Conservation (phyloP, 1,139 yeast species). For the Geotrichum citri-aurantii region DNA sequence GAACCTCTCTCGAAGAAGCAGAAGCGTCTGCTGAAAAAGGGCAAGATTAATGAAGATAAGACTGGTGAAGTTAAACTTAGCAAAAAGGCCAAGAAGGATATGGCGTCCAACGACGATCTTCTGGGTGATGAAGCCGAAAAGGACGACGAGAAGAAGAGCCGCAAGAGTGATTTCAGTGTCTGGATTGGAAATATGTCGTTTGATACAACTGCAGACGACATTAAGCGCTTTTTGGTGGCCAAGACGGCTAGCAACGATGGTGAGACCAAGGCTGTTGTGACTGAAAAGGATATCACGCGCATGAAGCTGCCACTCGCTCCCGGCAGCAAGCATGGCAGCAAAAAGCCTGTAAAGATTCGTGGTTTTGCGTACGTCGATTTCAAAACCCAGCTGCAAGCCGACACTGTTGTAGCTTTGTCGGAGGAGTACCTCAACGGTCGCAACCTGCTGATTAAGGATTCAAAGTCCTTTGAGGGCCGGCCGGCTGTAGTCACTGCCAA, state of each 20-base stretch:
- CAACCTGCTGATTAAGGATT: slow-evolving; percentile 75
- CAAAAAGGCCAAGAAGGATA: slow-evolving; percentile 20
- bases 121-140: slow-evolving; percentile 15
- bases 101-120: slow-evolving; percentile 21
- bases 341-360: slow-evolving; percentile 34
- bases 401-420: slow-evolving; percentile 59
- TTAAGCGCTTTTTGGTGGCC: slow-evolving; percentile 56
- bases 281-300: slow-evolving; percentile 38
- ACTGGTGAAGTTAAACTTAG: slow-evolving; percentile 23
- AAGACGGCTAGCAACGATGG: slow-evolving; percentile 42
- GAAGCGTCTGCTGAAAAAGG: slow-evolving; percentile 73
- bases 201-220: slow-evolving; percentile 73
- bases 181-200: slow-evolving; percentile 94
- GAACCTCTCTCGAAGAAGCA: slow-evolving; percentile 90
- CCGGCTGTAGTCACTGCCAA: slow-evolving; percentile 50
- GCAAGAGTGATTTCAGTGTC: slow-evolving; percentile 62
- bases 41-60: slow-evolving; percentile 36
- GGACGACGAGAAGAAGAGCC: slow-evolving; percentile 28
- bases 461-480: slow-evolving; percentile 80
- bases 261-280: slow-evolving; percentile 36
- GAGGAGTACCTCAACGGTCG: slow-evolving; percentile 77
- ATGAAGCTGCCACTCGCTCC: slow-evolving; percentile 39
- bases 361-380: slow-evolving; percentile 95
- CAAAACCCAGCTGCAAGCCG: slow-evolving; percentile 54
- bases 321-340: slow-evolving; percentile 1